These are phyloP conservation scores for Penicillium canescens DNA, from an alignment of 495 filamentous ascomycete species.

Conservation along the genomic window DNA sequence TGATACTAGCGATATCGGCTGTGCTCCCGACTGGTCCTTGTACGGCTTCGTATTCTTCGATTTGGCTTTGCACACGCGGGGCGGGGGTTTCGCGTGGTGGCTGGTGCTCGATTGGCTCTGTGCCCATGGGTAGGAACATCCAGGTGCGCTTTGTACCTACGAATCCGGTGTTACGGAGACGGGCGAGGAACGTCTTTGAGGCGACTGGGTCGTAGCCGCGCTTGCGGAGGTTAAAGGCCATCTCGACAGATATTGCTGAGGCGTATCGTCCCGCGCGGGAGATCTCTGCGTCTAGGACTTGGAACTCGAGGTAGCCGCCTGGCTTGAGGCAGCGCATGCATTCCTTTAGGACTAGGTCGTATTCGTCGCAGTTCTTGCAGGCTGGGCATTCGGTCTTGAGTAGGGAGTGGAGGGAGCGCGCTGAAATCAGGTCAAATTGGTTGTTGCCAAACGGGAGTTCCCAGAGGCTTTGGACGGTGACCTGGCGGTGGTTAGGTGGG, in stretches of 20 bases:
- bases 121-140: slow-evolving; percentile 87
- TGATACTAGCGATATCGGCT: slow-evolving; percentile 69
- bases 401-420: slow-evolving; percentile 80
- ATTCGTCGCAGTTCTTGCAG: slow-evolving; percentile 71
- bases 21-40: slow-evolving; percentile 74
- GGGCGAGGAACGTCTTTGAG: slow-evolving; percentile 73
- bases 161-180: slow-evolving; percentile 75
- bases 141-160: slow-evolving; percentile 79
- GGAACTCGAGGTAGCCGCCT: slow-evolving; percentile 89
- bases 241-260: slow-evolving; percentile 81
- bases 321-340: slow-evolving; percentile 90
- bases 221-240: slow-evolving; percentile 82
- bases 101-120: slow-evolving; percentile 48
- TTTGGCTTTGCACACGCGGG: slow-evolving; percentile 51
- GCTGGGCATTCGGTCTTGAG: slow-evolving; percentile 63
- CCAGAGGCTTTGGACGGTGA: slow-evolving; percentile 72
- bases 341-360: slow-evolving; percentile 80
- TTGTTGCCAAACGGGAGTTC: slow-evolving; percentile 82
- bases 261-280: slow-evolving; percentile 76
- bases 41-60: slow-evolving; percentile 54
- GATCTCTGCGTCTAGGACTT: slow-evolving; percentile 83
- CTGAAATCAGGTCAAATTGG: slow-evolving; percentile 90
- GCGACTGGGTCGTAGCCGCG: slow-evolving; percentile 85
- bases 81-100: slow-evolving; percentile 52
- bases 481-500: slow-evolving; percentile 81